Evolutionary conservation across 2,329 filamentous ascomycete genomes (phyloP).

Genomic region (Xylariomycetidae sp.): DNA sequence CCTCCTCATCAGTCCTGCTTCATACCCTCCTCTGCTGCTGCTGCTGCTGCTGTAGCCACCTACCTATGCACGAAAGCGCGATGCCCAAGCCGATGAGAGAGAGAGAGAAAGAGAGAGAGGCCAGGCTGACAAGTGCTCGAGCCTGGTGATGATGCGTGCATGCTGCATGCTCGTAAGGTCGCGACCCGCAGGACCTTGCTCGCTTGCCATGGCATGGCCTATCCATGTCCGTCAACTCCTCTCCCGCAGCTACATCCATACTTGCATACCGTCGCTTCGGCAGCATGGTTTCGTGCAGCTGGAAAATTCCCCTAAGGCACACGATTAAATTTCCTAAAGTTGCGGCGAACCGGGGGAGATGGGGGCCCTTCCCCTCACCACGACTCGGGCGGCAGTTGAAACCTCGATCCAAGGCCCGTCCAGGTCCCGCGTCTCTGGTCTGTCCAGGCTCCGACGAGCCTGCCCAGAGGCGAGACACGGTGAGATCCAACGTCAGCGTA

Average conservation of each 20-base stretch:
- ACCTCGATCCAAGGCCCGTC: no score
- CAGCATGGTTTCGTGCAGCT: conserved; percentile 16
- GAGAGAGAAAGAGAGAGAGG: neutral
- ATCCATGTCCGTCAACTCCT: conserved; percentile 10
- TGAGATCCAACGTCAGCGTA: no score
- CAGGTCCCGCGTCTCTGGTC: no score
- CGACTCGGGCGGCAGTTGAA: conserved; percentile 19
- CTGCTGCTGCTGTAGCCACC: no score
- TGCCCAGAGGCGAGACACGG: no score
- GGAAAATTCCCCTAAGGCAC: conserved; percentile 16
- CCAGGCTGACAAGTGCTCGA: conserved; percentile 7
- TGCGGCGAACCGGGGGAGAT: no score
- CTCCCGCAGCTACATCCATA: conserved; percentile 1
- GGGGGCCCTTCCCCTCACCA: conserved; percentile 15
- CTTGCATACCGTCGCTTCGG: no score
- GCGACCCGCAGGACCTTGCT: conserved; percentile 5
- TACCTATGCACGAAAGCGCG: no score
- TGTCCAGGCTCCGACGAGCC: neutral
- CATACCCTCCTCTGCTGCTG: no score
- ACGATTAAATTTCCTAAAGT: conserved; percentile 16
- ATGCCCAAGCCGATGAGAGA: neutral
- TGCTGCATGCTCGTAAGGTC: conserved; percentile 14
- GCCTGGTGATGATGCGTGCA: conserved; percentile 7
- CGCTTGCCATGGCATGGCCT: neutral
- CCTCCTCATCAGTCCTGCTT: no score